Evolutionary conservation across 345 rosid species (phyloP).

Genomic region (Eucalyptus microcorys): DNA sequence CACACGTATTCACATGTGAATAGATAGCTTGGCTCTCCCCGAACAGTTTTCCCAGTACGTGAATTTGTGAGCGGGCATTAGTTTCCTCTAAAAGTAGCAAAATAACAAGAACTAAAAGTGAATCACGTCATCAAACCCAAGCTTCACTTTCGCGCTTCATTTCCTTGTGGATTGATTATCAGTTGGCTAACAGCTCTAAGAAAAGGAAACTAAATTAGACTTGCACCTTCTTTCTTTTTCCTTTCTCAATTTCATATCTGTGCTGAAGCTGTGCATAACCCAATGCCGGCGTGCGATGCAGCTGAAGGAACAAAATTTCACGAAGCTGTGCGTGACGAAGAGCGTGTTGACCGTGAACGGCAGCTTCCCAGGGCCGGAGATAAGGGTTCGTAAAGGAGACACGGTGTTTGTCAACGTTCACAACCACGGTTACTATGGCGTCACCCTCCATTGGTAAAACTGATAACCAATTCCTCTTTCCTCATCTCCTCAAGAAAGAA

Average conservation of each 20-base stretch:
- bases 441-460: constrained; percentile 19
- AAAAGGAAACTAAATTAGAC: neutral
- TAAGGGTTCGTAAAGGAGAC: constrained; percentile 7
- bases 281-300: neutral
- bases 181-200: neutral
- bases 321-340: constrained; percentile 12
- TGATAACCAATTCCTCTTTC: neutral
- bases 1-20: neutral
- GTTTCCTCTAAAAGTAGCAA: neutral
- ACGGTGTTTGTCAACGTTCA: constrained; percentile 9
- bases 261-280: neutral
- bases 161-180: neutral
- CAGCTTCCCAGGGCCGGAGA: constrained; percentile 11
- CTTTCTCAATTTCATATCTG: neutral
- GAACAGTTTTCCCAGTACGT: neutral
- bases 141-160: neutral
- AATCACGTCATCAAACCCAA: neutral
- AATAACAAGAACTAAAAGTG: neutral
- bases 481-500: neutral
- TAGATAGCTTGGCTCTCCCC: neutral
- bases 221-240: neutral
- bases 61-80: neutral
- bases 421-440: constrained; percentile 7
- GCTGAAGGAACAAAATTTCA: constrained; percentile 7
- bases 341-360: constrained; percentile 9